Conservation (phyloP, 1,284 basidiomycete species). For the Kwoniella shivajii region DNA sequence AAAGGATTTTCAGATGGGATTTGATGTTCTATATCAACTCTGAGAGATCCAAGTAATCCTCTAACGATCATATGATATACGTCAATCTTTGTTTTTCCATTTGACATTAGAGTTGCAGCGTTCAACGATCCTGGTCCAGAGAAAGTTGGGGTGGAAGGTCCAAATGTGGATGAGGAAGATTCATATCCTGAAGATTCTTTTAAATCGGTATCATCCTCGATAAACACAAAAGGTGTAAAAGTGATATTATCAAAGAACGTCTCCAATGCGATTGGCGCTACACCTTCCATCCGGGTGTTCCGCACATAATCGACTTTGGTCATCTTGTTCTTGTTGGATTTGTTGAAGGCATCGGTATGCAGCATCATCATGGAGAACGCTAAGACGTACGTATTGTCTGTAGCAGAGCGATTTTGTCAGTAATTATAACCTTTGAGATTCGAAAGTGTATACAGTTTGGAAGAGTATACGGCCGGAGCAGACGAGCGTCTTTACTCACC, state of each 20-base stretch:
- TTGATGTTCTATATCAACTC: conserved; percentile 67
- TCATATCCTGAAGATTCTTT: conserved; percentile 58
- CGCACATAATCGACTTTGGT: conserved; percentile 87
- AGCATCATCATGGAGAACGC: conserved; percentile 99
- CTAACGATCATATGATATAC: conserved; percentile 87
- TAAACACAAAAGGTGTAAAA: conserved; percentile 92
- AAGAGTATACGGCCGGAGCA: too few relatives aligned
- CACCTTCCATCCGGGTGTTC: conserved; percentile 86
- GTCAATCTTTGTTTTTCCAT: conserved; percentile 72
- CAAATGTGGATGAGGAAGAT: conserved; percentile 56
- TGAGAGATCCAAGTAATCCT: conserved; percentile 72
- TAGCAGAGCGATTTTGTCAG: too few relatives aligned
- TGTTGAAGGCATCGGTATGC: conserved; percentile 97
- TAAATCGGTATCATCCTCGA: conserved; percentile 80
- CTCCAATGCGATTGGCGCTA: conserved; percentile 80
- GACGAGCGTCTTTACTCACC: too few relatives aligned
- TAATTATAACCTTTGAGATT: too few relatives aligned
- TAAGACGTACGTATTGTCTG: conserved; percentile 93
- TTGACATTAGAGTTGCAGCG: conserved; percentile 3
- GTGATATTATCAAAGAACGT: conserved; percentile 97
- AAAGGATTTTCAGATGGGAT: conserved; percentile 74
- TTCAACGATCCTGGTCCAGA: conserved; percentile 1
- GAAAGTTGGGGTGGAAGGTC: conserved; percentile 24
- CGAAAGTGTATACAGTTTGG: too few relatives aligned
- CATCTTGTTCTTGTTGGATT: conserved; percentile 97